Evolutionary conservation across 2,329 filamentous ascomycete species (phyloP), one percentile per base, ranked within the genome.

Genomic region (Stemphylium vesicarium): DNA sequence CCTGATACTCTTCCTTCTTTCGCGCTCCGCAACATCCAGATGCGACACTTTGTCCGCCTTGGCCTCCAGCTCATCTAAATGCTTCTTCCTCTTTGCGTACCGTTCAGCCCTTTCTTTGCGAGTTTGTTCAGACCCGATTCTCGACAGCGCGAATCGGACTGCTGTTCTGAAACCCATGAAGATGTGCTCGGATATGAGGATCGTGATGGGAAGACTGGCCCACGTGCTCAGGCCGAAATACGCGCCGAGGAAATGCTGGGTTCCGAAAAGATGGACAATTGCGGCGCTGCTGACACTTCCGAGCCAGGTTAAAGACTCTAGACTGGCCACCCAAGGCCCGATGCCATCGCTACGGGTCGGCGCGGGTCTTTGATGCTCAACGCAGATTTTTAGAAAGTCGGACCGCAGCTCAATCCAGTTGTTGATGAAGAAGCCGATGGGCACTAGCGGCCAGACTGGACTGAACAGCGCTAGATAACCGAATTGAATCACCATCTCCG

Each of bases 401-500:
- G 70, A 70, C 2, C 72, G 68, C 12, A 74, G 58, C 38, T 74
- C 72, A 42, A 74, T 59, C 72, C 71, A 74, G 38, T 74, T 74
- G 52, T 74, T 74, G 54, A 74, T 65, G 37, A 74, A 66, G 51
- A 74, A 74, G 4, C 70, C 71, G 31, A 74, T 72, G 2, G 67
- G 64, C 9, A 73, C 64, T 4, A 74, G 63, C 3, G 72, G 72
- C 72, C 71, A 74, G 1, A 74, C 71, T 0, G 71, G 68, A 29
- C 65, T 70, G 53, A 74, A 74, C 4, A 74, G 58, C 1, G 72
- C 67, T 7, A 74, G 64, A 38, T 74, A 74, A 2, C 72, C 71
- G 40, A 72, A 73, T 42, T 74, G 72, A 13, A 74, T 67, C 7
- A 74, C 72, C 70, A 74, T 73, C 47, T 74, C 71, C 0, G 64